Conservation (phyloP, 2,329 filamentous ascomycete genomes). For the Beauveria australis region DNA sequence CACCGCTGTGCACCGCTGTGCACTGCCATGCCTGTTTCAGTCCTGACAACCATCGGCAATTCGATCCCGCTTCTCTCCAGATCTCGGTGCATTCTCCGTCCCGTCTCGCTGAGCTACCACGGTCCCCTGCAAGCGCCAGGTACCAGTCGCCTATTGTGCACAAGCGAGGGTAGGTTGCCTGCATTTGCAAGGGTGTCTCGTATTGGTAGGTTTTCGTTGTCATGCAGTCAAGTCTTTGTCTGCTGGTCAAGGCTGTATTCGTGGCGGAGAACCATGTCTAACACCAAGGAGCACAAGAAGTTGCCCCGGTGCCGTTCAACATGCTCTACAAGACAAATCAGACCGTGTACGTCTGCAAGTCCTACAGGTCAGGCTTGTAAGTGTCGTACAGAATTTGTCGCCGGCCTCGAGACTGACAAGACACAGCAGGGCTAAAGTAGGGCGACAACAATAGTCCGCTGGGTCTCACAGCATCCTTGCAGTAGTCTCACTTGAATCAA, state of each 20-base stretch:
- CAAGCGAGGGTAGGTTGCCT: not conserved
- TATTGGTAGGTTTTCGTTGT: not conserved
- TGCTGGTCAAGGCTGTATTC: not conserved
- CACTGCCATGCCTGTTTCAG: not conserved
- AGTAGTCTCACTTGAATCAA: not conserved
- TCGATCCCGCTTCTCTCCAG: not conserved
- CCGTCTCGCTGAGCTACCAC: not conserved
- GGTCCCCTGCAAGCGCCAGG: slow-evolving; percentile 6
- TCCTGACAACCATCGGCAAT: not conserved
- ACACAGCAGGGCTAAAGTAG: not conserved
- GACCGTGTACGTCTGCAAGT: not conserved
- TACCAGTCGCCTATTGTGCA: not conserved
- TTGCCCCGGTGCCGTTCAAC: not conserved
- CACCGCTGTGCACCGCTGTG: not conserved
- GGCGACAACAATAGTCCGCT: not conserved
- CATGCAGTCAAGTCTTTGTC: not conserved
- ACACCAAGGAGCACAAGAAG: not conserved
- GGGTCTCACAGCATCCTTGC: slow-evolving; percentile 1
- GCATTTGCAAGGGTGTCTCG: not conserved
- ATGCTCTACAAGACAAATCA: not conserved
- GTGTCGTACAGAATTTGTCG: not conserved
- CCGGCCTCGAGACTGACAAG: not conserved
- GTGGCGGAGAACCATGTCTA: not conserved
- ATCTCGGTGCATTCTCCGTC: not conserved
- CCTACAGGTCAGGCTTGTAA: not conserved